phyloP scores from a whole-genome alignment of 2,329 filamentous ascomycete species.

The Diplodia seriata region DNA sequence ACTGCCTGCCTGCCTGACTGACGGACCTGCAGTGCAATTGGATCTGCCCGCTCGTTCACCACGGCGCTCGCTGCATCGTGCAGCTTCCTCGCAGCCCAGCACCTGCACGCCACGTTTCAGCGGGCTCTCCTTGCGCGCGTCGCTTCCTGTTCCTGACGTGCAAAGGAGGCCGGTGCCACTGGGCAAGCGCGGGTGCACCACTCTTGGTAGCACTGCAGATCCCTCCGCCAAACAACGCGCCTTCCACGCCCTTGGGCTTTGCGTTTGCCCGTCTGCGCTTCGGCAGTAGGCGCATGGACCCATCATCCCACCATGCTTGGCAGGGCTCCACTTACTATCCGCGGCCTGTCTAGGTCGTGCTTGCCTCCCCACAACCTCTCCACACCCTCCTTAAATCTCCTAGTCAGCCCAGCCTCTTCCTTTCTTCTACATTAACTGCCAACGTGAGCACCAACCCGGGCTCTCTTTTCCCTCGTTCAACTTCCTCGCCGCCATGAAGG shows the following conservation, averaged over 20 bases:
- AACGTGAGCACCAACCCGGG: conserved; percentile 22
- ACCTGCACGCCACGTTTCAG: conserved; percentile 28
- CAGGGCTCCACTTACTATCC: conserved; percentile 19
- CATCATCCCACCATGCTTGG: conserved; percentile 12
- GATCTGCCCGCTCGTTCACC: not conserved
- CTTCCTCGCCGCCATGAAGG: conserved; percentile 26
- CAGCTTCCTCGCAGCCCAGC: conserved; percentile 14
- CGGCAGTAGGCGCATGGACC: conserved; percentile 19
- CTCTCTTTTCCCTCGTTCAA: conserved; percentile 29
- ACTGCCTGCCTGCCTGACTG: not conserved
- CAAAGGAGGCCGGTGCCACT: conserved; percentile 17
- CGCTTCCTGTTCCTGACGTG: conserved; percentile 29
- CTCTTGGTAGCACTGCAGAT: conserved; percentile 15
- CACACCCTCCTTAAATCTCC: conserved; percentile 24
- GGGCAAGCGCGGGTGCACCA: conserved; percentile 20
- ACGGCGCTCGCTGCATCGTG: not conserved
- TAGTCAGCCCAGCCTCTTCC: conserved; percentile 6
- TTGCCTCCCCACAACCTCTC: conserved; percentile 29
- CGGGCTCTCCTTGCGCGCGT: conserved; percentile 22
- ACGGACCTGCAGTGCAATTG: not conserved
- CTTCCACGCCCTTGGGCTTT: conserved; percentile 22
- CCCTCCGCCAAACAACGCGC: conserved; percentile 26
- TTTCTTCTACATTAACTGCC: conserved; percentile 20
- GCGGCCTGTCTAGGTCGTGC: conserved; percentile 14
- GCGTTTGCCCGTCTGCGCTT: conserved; percentile 25